Conservation (phyloP, 257 asterid species). For the Anisodus tanguticus region DNA sequence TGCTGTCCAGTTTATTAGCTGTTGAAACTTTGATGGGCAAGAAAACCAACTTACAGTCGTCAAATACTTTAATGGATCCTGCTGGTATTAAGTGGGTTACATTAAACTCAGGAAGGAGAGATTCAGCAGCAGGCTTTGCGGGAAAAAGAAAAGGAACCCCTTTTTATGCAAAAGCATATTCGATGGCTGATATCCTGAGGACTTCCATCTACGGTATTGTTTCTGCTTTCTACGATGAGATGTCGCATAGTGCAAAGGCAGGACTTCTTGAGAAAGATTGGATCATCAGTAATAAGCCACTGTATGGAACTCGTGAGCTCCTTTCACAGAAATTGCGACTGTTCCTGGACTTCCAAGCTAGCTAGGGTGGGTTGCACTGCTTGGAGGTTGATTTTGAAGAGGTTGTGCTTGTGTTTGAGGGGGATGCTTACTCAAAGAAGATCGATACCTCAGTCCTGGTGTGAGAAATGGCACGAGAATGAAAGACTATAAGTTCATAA, state of each 20-base stretch:
- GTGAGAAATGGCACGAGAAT: slow-evolving; percentile 3
- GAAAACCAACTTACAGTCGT: slow-evolving; percentile 70
- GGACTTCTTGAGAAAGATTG: slow-evolving; percentile 87
- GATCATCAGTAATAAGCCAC: slow-evolving; percentile 67
- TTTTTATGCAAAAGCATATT: slow-evolving; percentile 68
- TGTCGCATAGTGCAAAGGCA: slow-evolving; percentile 66
- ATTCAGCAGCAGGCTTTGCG: slow-evolving; percentile 59
- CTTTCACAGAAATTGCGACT: slow-evolving; percentile 74
- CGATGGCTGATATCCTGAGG: slow-evolving; percentile 81
- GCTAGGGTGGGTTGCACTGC: slow-evolving; percentile 28
- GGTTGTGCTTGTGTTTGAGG: background rate
- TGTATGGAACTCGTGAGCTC: slow-evolving; percentile 78
- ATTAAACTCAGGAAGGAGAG: slow-evolving; percentile 66
- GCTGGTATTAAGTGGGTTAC: slow-evolving; percentile 93
- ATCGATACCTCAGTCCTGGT: background rate
- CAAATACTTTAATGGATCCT: slow-evolving; percentile 63
- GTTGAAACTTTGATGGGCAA: slow-evolving; percentile 88
- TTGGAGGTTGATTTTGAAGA: slow-evolving; percentile 18
- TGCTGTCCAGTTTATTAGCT: slow-evolving; percentile 75
- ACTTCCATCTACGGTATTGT: slow-evolving; percentile 72
- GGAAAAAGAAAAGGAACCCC: slow-evolving; percentile 76
- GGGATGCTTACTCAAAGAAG: background rate
- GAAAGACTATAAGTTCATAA: background rate
- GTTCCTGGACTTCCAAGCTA: slow-evolving; percentile 80
- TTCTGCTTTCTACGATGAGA: slow-evolving; percentile 76